phyloP scores from a whole-genome alignment of 306 rosid genomes.

The Oxytropis ochrocephala region DNA sequence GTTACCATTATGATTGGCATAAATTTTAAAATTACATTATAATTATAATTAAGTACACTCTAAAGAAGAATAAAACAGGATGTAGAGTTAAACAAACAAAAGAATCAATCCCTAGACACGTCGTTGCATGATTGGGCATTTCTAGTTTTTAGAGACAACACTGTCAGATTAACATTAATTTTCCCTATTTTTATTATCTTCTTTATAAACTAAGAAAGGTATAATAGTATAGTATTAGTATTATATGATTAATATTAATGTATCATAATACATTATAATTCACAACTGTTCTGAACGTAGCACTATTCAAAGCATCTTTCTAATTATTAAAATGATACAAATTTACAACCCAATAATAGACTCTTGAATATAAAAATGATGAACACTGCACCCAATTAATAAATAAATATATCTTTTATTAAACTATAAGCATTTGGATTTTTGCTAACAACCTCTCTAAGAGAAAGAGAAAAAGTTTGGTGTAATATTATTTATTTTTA shows the following conservation, averaged over 20 bases:
- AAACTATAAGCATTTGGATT: conserved; percentile 51
- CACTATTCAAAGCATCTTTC: conserved; percentile 71
- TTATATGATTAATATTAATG: neutral
- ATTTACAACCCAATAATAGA: conserved; percentile 57
- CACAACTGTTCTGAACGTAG: conserved; percentile 40
- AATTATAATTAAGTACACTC: neutral
- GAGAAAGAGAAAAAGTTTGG: conserved; percentile 21
- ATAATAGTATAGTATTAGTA: neutral
- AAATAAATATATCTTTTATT: conserved; percentile 33
- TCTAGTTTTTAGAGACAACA: conserved; percentile 49
- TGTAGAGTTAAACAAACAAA: conserved; percentile 12
- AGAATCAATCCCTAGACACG: conserved; percentile 52
- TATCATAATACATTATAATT: conserved; percentile 24
- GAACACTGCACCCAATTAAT: conserved; percentile 26
- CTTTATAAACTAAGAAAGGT: neutral
- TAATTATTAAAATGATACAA: conserved; percentile 47
- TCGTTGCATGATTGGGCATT: conserved; percentile 48
- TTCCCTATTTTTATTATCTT: conserved; percentile 9
- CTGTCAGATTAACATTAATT: conserved; percentile 53
- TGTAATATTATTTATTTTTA: conserved; percentile 24
- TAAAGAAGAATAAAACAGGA: conserved; percentile 42
- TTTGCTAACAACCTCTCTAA: conserved; percentile 41
- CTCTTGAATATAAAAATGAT: conserved; percentile 25
- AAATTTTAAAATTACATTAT: neutral
- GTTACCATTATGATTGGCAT: conserved; percentile 25